Base-by-base conservation (phyloP, 352 stramenopile species). In the Phytophthora pinifolia region DNA sequence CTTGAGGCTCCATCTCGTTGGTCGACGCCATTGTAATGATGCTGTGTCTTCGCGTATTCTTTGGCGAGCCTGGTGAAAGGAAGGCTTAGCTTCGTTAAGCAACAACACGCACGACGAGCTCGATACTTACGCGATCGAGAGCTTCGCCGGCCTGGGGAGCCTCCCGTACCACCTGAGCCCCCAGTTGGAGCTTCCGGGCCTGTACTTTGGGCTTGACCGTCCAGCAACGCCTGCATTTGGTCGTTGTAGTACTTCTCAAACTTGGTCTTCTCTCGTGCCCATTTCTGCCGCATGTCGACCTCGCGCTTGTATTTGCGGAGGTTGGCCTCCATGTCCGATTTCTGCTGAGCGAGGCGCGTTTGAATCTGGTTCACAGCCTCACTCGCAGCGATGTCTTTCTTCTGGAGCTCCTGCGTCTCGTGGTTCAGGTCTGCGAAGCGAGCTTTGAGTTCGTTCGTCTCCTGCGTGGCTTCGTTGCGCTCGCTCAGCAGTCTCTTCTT, bases 211-310 rank as follows among this genome's bases (percentile, higher is more conserved):
- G 25, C 41, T 20, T 66, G 52, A 4, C 30, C 25, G 13, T 70
- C 62, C 17, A 67, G 30, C 43, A 71, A 18, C 8, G 51, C 49
- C 20, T 69, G 62, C 31, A 94, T 70, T 54, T 94, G 84, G 43
- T 89, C 74, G 43, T 85, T 83, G 62, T 92, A 94, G 59, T 91
- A 92, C 42, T 79, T 86, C 30, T 94, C 79, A 37, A 94, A 94
- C 46, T 94, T 92, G 43, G 77, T 67, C 49, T 90, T 91, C 52
- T 94, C 84, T 0, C 77, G 57, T 2, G 74, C 70, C 84, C 84
- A 94, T 39, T 91, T 90, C 9, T 89, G 72, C 4, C 84, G 68
- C 57, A 92, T 70, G 17, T 72, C 66, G 1, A 92, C 67, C 48
- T 94, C 84, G 9, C 75, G 69, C 33, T 77, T 69, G 45, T 87